Conservation (phyloP, 2,329 filamentous ascomycete genomes). For the Botryosphaeria dothidea region DNA sequence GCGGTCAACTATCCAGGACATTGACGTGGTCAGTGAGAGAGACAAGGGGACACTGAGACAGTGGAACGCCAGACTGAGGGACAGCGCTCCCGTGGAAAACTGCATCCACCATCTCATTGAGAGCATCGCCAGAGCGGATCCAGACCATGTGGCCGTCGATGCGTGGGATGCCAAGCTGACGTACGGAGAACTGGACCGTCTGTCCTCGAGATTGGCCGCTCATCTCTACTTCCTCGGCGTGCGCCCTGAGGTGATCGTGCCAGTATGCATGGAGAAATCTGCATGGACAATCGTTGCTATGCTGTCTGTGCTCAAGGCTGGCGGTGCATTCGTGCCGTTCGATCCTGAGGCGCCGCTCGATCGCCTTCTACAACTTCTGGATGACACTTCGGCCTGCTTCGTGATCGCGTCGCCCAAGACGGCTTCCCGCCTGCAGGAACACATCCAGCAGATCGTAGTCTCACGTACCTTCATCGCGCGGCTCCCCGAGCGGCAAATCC, state of each 20-base stretch:
- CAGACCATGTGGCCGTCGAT: constrained; percentile 35
- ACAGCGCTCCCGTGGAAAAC: constrained; percentile 36
- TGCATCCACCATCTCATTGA: constrained; percentile 53
- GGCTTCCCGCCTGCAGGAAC: constrained; percentile 29
- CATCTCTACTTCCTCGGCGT: constrained; percentile 33
- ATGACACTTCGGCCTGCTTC: neutral
- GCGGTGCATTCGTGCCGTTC: neutral
- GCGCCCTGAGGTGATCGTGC: constrained; percentile 24
- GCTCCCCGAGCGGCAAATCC: neutral
- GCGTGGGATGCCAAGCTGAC: constrained; percentile 18
- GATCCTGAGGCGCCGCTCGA: neutral
- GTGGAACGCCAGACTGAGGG: constrained; percentile 49
- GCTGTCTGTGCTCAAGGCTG: constrained; percentile 24
- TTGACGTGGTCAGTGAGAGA: constrained; percentile 34
- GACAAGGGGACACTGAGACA: constrained; percentile 50
- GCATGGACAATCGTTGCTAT: constrained; percentile 20
- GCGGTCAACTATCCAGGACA: constrained; percentile 32
- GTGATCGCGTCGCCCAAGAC: constrained; percentile 17
- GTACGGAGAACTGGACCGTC: constrained; percentile 13
- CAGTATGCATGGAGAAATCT: constrained; percentile 27
- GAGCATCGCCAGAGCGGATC: constrained; percentile 36
- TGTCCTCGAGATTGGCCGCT: constrained; percentile 20
- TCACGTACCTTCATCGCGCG: neutral
- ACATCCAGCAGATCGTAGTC: constrained; percentile 24
- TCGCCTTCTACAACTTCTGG: neutral